Conservation (phyloP, 176 grass and related monocot genomes). For the Bromus sterilis region DNA sequence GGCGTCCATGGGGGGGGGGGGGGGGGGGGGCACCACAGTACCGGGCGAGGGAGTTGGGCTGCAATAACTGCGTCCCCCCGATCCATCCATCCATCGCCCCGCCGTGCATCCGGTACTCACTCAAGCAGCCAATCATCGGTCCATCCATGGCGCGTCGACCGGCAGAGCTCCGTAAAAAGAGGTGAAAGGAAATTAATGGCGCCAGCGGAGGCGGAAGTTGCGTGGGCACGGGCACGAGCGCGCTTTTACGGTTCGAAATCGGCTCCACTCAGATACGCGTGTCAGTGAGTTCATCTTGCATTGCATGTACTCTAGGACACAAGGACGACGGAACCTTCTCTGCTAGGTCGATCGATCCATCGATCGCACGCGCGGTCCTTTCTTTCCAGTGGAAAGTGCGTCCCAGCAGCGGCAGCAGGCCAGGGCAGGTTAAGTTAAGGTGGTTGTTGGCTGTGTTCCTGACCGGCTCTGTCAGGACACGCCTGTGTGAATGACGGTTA, state of each 20-base stretch:
- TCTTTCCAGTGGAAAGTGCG: constrained; percentile 26
- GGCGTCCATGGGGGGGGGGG: no score
- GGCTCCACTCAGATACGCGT: constrained; percentile 46
- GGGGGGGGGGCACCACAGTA: no score
- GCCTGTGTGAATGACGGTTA: constrained; percentile 17
- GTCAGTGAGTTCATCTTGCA: constrained; percentile 32
- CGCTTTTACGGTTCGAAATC: constrained; percentile 42
- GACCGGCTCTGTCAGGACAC: constrained; percentile 18
- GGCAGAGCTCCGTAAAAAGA: constrained; percentile 18
- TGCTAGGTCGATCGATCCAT: background rate
- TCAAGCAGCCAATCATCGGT: constrained; percentile 7
- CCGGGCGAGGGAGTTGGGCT: no score
- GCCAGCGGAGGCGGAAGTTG: background rate
- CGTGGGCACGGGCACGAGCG: background rate
- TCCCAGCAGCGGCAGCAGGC: background rate
- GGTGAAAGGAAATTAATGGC: constrained; percentile 16
- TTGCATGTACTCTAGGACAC: no score
- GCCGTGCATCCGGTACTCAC: background rate
- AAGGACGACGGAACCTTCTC: constrained; percentile 32
- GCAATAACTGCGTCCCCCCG: constrained; percentile 26
- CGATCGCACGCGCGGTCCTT: background rate
- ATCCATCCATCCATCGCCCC: background rate
- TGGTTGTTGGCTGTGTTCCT: constrained; percentile 5
- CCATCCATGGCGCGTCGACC: background rate
- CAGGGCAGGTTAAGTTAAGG: background rate